phyloP scores from a whole-genome alignment of 192 early-diverging fungal genomes.

The Coemansia guatemalensis region DNA sequence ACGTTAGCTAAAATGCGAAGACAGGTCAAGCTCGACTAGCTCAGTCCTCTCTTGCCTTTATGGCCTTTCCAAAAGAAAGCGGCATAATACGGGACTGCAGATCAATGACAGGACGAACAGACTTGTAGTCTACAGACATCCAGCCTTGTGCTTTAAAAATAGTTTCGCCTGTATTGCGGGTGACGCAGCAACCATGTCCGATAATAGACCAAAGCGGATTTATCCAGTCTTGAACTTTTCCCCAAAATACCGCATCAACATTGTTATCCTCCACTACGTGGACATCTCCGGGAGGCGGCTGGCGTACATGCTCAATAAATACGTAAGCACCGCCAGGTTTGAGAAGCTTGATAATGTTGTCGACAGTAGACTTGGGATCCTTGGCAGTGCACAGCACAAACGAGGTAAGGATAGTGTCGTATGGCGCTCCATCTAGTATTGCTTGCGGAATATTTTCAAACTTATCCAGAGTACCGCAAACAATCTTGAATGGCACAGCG shows the following conservation, averaged over 20 bases:
- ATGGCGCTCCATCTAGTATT: constrained; percentile 35
- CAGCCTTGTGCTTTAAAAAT: constrained; percentile 29
- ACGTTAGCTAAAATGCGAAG: no score
- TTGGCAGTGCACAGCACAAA: constrained; percentile 40
- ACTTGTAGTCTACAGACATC: constrained; percentile 37
- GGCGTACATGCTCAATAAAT: constrained; percentile 47
- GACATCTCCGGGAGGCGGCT: constrained; percentile 25
- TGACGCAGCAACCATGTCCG: constrained; percentile 38
- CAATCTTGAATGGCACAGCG: constrained; percentile 34
- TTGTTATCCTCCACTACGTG: constrained; percentile 34
- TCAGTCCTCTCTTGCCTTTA: constrained; percentile 15
- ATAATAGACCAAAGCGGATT: constrained; percentile 30
- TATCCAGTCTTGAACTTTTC: constrained; percentile 33
- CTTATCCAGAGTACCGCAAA: constrained; percentile 40
- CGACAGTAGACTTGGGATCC: constrained; percentile 18
- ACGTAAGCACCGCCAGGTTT: constrained; percentile 35
- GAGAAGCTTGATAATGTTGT: constrained; percentile 30
- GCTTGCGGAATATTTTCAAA: constrained; percentile 27
- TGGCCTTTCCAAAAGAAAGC: constrained; percentile 46
- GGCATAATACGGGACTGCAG: constrained; percentile 43
- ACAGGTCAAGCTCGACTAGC: neutral
- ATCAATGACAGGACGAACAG: constrained; percentile 34
- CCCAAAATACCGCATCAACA: constrained; percentile 38
- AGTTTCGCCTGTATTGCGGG: constrained; percentile 32
- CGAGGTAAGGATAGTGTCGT: constrained; percentile 46